Base-by-base conservation (phyloP, 331 rosid species). In the Malus hybrid region DNA sequence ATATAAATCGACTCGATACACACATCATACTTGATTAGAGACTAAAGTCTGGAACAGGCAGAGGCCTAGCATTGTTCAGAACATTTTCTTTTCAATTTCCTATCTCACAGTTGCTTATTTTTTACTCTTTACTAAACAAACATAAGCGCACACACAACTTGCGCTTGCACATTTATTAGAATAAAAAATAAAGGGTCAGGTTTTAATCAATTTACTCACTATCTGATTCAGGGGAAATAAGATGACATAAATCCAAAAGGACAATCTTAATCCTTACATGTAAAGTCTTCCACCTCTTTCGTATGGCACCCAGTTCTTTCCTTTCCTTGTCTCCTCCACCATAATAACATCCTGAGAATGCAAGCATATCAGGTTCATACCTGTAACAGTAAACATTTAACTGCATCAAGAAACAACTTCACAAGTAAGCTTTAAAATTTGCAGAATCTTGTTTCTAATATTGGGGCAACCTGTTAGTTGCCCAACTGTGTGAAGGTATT, bases 281-380 rank as follows among this genome's bases (percentile, higher is more conserved):
- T 70, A 95, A 84, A 27, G 97, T 92, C 87, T 92, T 95, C 99
- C 99, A 95, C 82, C 99, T 90, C 89, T 86, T 92, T 79, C 99
- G 89, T 83, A 95, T 89, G 59, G 91, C 85, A 50, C 96, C 92
- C 72, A 95, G 84, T 66, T 86, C 97, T 75, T 88, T 90, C 81
- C 83, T 89, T 81, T 95, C 97, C 83, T 84, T 95, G 79, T 95
- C 97, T 68, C 99, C 97, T 69, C 97, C 99, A 82, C 99, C 99
- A 88, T 89, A 95, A 84, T 92, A 84, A 70, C 99, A 95, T 67
- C 97, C 99, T 54, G 99, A 95, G 85, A 95, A 95, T 74, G 99
- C 99, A 83, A 95, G 97, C 99, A 95, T 95, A 87, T 95, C 99
- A 73, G 97, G 93, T 83, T 95, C 99, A 84, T 86, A 95, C 84